A percentile compares a stretch with the other conserved stretches of the same genome.
Evolutionary conservation across 169 alveolate species (phyloP).

Genomic region (Perkinsus olseni): DNA sequence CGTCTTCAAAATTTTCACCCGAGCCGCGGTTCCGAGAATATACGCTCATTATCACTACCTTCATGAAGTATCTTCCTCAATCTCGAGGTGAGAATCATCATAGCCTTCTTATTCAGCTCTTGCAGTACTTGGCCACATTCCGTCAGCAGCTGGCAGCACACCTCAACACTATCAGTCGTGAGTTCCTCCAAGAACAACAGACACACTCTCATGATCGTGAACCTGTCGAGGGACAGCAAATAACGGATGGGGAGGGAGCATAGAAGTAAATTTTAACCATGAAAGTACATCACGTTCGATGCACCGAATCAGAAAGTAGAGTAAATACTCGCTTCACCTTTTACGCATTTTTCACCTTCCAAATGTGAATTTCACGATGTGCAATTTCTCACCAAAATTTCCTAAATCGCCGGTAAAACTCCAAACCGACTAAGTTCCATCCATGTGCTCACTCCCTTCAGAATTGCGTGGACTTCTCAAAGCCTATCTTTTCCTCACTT

Average conservation of each 20-base stretch:
- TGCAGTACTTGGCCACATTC: conserved; percentile 19
- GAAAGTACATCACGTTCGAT: conserved; percentile 87
- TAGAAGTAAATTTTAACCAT: too few species aligned
- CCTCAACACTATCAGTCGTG: conserved; percentile 94
- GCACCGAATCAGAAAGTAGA: conserved; percentile 34
- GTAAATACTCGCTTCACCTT: not conserved
- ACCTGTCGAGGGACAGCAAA: conserved; percentile 85
- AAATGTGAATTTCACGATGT: too few species aligned
- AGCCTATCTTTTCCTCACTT: too few species aligned
- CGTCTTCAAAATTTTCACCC: too few species aligned
- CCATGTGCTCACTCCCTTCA: too few species aligned
- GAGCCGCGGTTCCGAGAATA: too few species aligned
- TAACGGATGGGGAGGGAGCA: not conserved
- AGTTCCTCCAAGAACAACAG: conserved; percentile 84
- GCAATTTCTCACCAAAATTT: too few species aligned
- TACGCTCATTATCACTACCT: not conserved
- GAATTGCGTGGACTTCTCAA: too few species aligned
- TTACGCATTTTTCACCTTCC: too few species aligned
- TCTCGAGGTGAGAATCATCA: not conserved
- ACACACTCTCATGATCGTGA: conserved; percentile 23
- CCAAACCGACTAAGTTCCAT: too few species aligned
- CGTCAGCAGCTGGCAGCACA: conserved; percentile 72
- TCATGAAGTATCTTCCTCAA: not conserved
- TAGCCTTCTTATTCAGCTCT: not conserved
- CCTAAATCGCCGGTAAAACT: too few species aligned